Evolutionary conservation across 768 basidiomycete genomes (phyloP), one percentile per base, ranked within the genome.

Genomic region (Infundibulicybe gibba): DNA sequence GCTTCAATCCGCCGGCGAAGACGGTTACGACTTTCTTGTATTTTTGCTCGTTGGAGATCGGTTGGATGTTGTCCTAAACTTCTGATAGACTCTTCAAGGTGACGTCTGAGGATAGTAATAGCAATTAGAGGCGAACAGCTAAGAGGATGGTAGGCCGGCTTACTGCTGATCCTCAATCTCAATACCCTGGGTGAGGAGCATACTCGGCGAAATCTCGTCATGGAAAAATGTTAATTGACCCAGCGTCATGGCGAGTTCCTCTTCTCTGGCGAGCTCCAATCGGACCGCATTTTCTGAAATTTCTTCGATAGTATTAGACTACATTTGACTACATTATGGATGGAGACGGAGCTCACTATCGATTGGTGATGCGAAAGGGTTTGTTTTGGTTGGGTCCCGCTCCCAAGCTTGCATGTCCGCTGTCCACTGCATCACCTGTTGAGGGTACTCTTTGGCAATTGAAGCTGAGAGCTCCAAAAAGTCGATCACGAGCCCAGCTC

Each of bases 111-210:
- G 1, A 14, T 15, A 14, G 47, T n/a, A n/a, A n/a, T n/a, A n/a
- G n/a, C n/a, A n/a, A n/a, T 31, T 49, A 54, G 41, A 38, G 15
- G 40, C 44, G 9, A 44, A 20, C 9, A 15, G n/a, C n/a, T 8
- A 5, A 9, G 8, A 9, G 5, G 19, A 2, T n/a, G 13, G 13
- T 6, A 13, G 13, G 31, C 32, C 16, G 2, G 35, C 41, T 47
- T 14, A 44, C 54, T 59, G 57, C 17, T 50, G 31, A n/a, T 45
- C 53, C 44, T 59, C 57, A 13, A 56, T 32, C 16, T 54, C 40
- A 5, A 59, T n/a, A 8, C 56, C 51, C 15, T 47, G 44, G 13
- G 37, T 32, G 12, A 57, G 37, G 20, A 50, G 44, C 35, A 48
- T 42, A 21, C 32, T 37, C 12, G 44, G 31, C 5, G 37, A 34